Evolutionary conservation across 2,329 filamentous ascomycete species (phyloP).

Genomic region (Fusarium sp.): DNA sequence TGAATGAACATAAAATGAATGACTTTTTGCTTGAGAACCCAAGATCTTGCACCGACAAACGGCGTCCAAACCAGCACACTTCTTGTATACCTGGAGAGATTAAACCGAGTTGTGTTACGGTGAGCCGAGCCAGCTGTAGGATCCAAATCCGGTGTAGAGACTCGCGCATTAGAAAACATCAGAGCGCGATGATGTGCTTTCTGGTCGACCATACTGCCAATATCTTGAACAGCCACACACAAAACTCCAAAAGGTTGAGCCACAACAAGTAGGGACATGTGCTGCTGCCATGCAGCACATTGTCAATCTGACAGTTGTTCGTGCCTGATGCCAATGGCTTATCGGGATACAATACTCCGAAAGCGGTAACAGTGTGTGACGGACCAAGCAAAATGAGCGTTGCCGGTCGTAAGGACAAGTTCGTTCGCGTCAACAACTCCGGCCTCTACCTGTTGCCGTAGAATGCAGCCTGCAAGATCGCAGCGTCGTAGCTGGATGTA

Average conservation of each 20-base stretch:
- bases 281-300: not conserved
- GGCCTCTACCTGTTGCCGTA: constrained; percentile 44
- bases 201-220: constrained; percentile 7
- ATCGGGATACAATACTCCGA: constrained; percentile 19
- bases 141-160: constrained; percentile 19
- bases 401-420: not conserved
- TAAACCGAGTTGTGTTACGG: constrained; percentile 1
- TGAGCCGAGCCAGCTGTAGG: constrained; percentile 22
- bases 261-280: constrained; percentile 8
- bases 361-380: not conserved
- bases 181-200: constrained; percentile 7
- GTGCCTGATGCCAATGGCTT: constrained; percentile 22
- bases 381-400: constrained; percentile 4
- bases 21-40: constrained; percentile 41
- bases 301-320: not conserved
- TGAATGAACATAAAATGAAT: constrained; percentile 45
- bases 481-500: constrained; percentile 52
- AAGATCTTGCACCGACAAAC: constrained; percentile 31
- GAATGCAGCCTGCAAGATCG: constrained; percentile 52
- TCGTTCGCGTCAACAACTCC: not conserved
- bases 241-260: not conserved
- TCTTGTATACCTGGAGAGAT: not conserved
- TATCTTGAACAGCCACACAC: constrained; percentile 2
- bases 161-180: constrained; percentile 11
- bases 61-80: constrained; percentile 21